Percentiles rank a stretch among this genome's conserved stretches.
These are phyloP conservation scores for Trichomonas vaginalis DNA, from an alignment of 208 protist genomes.

Conservation along the genomic window DNA sequence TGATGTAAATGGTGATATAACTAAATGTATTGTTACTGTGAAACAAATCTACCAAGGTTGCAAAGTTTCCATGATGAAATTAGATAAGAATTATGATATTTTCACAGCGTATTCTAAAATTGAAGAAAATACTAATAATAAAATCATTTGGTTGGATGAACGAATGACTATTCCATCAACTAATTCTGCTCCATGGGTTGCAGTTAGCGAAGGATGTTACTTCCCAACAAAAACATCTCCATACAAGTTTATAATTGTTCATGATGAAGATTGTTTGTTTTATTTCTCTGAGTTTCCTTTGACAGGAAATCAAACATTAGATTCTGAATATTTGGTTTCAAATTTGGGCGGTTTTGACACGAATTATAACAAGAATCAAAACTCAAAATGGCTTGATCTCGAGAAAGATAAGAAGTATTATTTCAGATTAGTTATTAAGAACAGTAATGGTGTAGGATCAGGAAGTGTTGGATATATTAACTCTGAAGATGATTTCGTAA, in stretches of 20 bases:
- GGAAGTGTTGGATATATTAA: background rate
- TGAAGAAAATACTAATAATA: background rate
- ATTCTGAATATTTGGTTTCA: background rate
- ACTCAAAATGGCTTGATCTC: background rate
- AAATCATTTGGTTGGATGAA: background rate
- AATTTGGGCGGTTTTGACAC: background rate
- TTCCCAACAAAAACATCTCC: background rate
- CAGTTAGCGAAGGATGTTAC: background rate
- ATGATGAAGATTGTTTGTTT: background rate
- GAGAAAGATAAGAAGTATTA: background rate
- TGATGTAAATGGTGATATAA: background rate
- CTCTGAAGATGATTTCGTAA: background rate
- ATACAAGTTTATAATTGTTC: background rate
- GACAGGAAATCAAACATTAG: background rate
- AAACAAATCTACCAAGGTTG: background rate
- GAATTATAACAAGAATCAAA: background rate
- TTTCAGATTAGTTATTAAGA: background rate
- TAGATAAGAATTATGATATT: background rate
- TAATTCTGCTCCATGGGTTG: background rate
- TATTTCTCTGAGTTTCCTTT: background rate
- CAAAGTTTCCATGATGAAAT: background rate
- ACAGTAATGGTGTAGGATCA: background rate
- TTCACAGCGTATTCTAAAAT: background rate
- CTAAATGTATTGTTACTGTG: background rate
- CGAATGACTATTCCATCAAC: background rate